Evolutionary conservation across 2,329 filamentous ascomycete genomes (phyloP), one percentile per base, ranked within the genome.

Genomic region (Aspergillus felis): DNA sequence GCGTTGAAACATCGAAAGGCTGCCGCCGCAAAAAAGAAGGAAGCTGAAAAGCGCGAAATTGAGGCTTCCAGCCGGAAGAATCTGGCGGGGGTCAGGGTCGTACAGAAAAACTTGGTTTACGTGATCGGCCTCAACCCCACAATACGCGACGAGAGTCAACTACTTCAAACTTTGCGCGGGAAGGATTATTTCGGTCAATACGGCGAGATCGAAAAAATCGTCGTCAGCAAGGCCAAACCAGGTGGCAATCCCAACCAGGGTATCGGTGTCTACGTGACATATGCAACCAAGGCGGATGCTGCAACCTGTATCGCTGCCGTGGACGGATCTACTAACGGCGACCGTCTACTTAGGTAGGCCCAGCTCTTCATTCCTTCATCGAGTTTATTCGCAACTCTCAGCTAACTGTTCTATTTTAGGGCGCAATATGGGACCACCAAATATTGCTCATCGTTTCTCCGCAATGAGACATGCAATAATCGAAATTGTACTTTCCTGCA

Each of bases 61-160:
- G 95, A 99, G 74, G 92, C 91, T 59, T 89, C 96, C 59, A 96
- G 91, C 74, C 89, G 94, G 62, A 97, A 97, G 74, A 96, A 97
- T 71, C 84, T 99, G 28, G 91, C 96, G 54, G 94, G 94, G 57
- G 90, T 99, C 51, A 87, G 94, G 51, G 94, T 99, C 48, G 91
- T 97, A 44, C 94, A 99, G 77, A 97, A 97, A 80, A 99, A 99
- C 71, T 85, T 99, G 49, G 94, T 99, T 63, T 99, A 99, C 75
- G 93, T 99, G 62, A 96, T 95, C 38, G 94, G 94, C 52, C 82
- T 99, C 27, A 95, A 90, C 61, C 94, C 94, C 12, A 92, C 89
- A 35, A 91, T 95, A 60, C 88, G 91, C 62, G 94, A 99, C 76
- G 92, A 97, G 71, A 91, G 93, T 66, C 74, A 77, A 57, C 81